Base-by-base conservation (phyloP, 257 asterid species). In the Solanum tacnaense region DNA sequence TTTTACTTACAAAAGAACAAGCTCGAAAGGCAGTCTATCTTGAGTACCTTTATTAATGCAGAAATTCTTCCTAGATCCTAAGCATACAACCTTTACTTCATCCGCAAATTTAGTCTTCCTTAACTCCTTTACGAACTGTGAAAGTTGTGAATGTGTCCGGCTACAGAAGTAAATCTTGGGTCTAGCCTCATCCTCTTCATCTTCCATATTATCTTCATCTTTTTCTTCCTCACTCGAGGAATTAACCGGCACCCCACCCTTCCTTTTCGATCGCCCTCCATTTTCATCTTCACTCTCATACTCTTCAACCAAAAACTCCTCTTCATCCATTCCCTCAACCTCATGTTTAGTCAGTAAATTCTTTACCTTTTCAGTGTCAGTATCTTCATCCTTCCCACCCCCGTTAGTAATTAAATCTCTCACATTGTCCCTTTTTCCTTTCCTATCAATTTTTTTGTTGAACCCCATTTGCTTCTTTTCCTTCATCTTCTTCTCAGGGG, bases 81-180 rank as follows among this genome's bases (percentile, higher is more conserved):
- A 92, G 92, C 96, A 93, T 46, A 95, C 96, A 88, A 92, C 96
- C 88, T 92, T 94, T 91, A 97, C 79, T 87, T 97, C 98, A 82
- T 89, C 92, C 8, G 94, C 94, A 89, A 97, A 96, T 85, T 84
- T 91, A 81, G 99, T 96, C 93, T 96, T 97, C 92, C 91, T 95
- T 90, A 97, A 92, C 95, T 97, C 99, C 87, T 94, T 96, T 94
- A 97, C 88, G 83, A 97, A 97, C 93, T 97, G 99, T 3, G 98
- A 94, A 91, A 97, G 99, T 94, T 97, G 99, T 15, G 99, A 96
- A 91, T 97, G 99, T 3, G 99, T 97, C 84, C 99, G 92, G 87
- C 99, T 97, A 89, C 99, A 97, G 86, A 97, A 97, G 78, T 93
- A 97, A 84, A 97, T 84, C 93, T 93, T 97, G 88, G 92, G 79